Evolutionary conservation across 352 stramenopile species (phyloP).

Genomic region (Globisporangium paroecandrum): DNA sequence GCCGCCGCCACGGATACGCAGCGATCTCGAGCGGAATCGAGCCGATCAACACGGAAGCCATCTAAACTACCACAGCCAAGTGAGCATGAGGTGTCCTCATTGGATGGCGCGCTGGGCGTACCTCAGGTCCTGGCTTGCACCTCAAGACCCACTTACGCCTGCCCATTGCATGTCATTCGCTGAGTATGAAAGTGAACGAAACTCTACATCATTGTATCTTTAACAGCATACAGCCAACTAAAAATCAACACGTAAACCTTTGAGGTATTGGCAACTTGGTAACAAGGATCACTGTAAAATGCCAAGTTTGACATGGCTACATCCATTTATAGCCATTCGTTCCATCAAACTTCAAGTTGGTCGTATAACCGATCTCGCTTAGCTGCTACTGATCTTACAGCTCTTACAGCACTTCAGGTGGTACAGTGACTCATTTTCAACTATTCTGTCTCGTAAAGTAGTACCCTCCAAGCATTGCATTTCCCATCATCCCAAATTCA

Average conservation of each 20-base stretch:
- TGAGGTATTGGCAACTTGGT: not conserved
- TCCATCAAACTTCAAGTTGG: not conserved
- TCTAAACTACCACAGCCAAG: not conserved
- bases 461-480: not conserved
- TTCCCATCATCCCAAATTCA: not conserved
- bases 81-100: not conserved
- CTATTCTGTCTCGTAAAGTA: not conserved
- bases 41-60: conserved; percentile 3
- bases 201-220: not conserved
- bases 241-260: not conserved
- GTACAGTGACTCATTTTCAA: not conserved
- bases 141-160: not conserved
- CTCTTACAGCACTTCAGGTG: not conserved
- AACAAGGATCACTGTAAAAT: not conserved
- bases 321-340: not conserved
- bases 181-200: not conserved
- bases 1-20: conserved; percentile 6
- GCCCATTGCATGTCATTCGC: not conserved
- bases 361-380: not conserved
- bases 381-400: not conserved
- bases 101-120: not conserved
- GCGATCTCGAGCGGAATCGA: conserved; percentile 9
- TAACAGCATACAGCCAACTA: not conserved
- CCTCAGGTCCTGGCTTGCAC: not conserved
- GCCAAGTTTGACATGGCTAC: not conserved